Percentiles rank a stretch among this genome's conserved stretches.
Evolutionary conservation across 2,329 filamentous ascomycete species (phyloP).

Genomic region (Hypoxylon sp.): DNA sequence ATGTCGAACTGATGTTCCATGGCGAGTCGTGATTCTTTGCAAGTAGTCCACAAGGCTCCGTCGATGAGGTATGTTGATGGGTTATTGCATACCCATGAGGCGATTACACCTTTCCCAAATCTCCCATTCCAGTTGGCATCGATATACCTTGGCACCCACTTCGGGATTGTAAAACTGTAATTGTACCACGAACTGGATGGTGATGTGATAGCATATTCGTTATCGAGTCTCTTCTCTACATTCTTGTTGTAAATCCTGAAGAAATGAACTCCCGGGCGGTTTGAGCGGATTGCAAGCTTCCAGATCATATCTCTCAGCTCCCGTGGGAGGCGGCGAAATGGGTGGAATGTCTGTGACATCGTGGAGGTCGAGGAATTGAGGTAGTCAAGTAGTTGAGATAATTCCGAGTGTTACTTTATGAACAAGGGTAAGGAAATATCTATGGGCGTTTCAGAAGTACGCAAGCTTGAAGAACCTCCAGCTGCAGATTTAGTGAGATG

Average conservation of each 20-base stretch:
- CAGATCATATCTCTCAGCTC: slow-evolving; percentile 10
- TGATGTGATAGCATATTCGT: not conserved
- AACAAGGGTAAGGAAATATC: not conserved
- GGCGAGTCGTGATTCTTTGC: slow-evolving; percentile 3
- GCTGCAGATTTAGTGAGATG: not conserved
- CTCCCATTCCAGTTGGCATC: not conserved
- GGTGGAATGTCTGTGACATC: slow-evolving; percentile 4
- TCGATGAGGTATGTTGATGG: slow-evolving; percentile 8
- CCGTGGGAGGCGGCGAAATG: not conserved
- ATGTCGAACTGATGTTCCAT: not conserved
- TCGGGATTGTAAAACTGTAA: not conserved
- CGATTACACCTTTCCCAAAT: not conserved
- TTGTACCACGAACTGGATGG: not conserved
- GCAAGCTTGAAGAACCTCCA: not conserved
- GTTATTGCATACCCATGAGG: not conserved
- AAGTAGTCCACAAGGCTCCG: not conserved
- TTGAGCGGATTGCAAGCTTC: not conserved
- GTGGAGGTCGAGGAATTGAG: not conserved
- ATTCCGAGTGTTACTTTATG: not conserved
- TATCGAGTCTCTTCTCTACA: not conserved
- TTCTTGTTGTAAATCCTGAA: not conserved
- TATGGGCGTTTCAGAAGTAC: not conserved
- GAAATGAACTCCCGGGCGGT: not conserved
- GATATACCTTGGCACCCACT: not conserved
- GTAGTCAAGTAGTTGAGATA: not conserved